phyloP scores from a whole-genome alignment of 805 yeast genomes.

The Jamesozyma jinghongensis region DNA sequence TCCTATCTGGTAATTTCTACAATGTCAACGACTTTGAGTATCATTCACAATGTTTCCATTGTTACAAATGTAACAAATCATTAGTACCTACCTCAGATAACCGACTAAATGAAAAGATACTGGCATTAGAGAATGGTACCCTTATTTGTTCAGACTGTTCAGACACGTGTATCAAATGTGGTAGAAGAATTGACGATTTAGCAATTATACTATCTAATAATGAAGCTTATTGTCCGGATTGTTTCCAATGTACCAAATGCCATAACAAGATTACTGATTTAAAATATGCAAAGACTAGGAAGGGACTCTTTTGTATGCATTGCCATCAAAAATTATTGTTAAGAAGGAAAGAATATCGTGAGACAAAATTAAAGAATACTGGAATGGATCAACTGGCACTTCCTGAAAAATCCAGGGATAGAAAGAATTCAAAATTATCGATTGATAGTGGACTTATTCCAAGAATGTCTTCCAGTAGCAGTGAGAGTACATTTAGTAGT shows the following conservation, averaged over 20 bases:
- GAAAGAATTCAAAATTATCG: too few species aligned
- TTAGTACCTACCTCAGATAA: slow-evolving; percentile 39
- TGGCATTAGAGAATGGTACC: slow-evolving; percentile 18
- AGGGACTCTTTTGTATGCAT: slow-evolving; percentile 85
- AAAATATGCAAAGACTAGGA: slow-evolving; percentile 85
- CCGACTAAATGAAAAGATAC: neutral
- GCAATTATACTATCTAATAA: slow-evolving; percentile 76
- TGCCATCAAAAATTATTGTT: slow-evolving; percentile 82
- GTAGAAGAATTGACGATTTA: slow-evolving; percentile 79
- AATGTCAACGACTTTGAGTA: slow-evolving; percentile 40
- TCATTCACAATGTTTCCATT: slow-evolving; percentile 86
- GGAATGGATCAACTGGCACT: neutral
- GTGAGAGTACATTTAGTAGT: too few species aligned
- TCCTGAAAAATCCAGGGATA: neutral
- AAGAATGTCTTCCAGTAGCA: too few species aligned
- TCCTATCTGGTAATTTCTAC: slow-evolving; percentile 1
- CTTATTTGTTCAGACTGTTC: slow-evolving; percentile 85
- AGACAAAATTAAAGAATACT: neutral
- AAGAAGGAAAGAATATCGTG: slow-evolving; percentile 25
- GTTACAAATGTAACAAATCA: slow-evolving; percentile 69
- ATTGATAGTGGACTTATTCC: too few species aligned
- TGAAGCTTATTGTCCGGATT: slow-evolving; percentile 83
- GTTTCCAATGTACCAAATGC: slow-evolving; percentile 87
- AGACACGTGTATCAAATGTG: slow-evolving; percentile 76
- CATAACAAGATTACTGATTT: slow-evolving; percentile 77